Conservation (phyloP, 768 basidiomycete species). For the Leccinum variicolor region DNA sequence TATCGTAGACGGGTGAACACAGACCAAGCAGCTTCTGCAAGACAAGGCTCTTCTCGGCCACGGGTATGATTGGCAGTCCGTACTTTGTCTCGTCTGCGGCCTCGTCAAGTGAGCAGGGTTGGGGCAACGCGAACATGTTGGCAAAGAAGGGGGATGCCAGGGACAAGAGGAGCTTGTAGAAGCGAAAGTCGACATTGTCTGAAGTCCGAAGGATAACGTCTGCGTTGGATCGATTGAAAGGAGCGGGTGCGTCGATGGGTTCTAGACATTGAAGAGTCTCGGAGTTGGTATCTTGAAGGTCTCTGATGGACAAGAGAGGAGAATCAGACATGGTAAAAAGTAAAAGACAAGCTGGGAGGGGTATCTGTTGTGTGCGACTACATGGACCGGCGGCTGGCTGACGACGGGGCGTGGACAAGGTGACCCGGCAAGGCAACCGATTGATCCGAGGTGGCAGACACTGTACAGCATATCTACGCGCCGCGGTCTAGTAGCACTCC, state of each 20-base stretch:
- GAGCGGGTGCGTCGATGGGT: conserved; percentile 31
- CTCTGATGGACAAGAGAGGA: conserved; percentile 2
- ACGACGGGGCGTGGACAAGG: conserved; percentile 1
- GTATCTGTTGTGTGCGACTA: neutral
- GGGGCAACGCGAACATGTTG: conserved; percentile 52
- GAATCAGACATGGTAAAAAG: conserved; percentile 15
- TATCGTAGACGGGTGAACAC: conserved; percentile 47
- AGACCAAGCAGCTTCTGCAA: conserved; percentile 42
- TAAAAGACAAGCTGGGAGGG: neutral
- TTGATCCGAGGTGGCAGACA: conserved; percentile 2
- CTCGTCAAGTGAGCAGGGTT: conserved; percentile 31
- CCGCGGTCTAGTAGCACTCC: no score
- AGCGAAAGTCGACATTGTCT: conserved; percentile 49
- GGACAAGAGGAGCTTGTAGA: conserved; percentile 52
- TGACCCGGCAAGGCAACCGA: conserved; percentile 4
- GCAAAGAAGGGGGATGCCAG: conserved; percentile 58
- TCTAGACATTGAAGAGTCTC: neutral
- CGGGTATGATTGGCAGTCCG: conserved; percentile 42
- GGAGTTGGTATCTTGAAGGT: neutral
- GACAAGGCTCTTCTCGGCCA: conserved; percentile 44
- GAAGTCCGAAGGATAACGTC: conserved; percentile 56
- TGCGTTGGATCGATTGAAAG: conserved; percentile 48
- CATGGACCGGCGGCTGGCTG: conserved; percentile 12
- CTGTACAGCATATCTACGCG: no score
- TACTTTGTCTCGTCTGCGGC: conserved; percentile 30